A percentile compares a stretch with the other conserved stretches of the same genome.
Evolutionary conservation across 1,139 yeast species (phyloP).

Genomic region (Sugiyamaella sp.): DNA sequence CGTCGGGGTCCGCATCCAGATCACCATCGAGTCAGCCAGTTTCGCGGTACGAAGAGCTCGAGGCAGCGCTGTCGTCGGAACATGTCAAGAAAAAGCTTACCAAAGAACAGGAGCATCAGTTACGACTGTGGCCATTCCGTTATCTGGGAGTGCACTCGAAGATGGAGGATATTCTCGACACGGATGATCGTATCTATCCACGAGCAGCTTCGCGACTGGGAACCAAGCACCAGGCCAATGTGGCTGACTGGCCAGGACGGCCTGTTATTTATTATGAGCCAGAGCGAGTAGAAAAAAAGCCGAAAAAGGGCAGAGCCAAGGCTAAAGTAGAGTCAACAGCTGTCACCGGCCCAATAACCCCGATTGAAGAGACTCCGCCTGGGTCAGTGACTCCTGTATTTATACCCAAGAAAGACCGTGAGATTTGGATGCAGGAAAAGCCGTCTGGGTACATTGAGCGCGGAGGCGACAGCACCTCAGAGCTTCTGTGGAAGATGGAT

Average conservation of each 20-base stretch:
- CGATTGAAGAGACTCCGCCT: slow-evolving; percentile 37
- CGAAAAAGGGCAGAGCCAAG: slow-evolving; percentile 26
- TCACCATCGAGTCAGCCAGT: slow-evolving; percentile 32
- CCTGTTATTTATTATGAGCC: slow-evolving; percentile 69
- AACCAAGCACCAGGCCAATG: slow-evolving; percentile 69
- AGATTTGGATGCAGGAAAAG: slow-evolving; percentile 76
- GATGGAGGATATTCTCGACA: slow-evolving; percentile 76
- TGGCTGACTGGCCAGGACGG: slow-evolving; percentile 69
- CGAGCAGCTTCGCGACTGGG: slow-evolving; percentile 81
- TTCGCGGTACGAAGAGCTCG: slow-evolving; percentile 67
- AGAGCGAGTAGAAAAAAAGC: slow-evolving; percentile 29
- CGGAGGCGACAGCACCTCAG: slow-evolving; percentile 74
- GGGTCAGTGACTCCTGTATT: slow-evolving; percentile 47
- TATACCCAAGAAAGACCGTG: slow-evolving; percentile 52
- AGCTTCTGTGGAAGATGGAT: slow-evolving; percentile 63
- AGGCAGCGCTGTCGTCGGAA: slow-evolving; percentile 44
- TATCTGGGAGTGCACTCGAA: slow-evolving; percentile 78
- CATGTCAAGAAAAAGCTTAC: slow-evolving; percentile 38
- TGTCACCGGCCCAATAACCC: slow-evolving; percentile 31
- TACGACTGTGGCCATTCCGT: slow-evolving; percentile 67
- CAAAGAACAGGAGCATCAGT: slow-evolving; percentile 38
- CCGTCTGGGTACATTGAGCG: slow-evolving; percentile 86
- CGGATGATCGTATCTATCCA: slow-evolving; percentile 81
- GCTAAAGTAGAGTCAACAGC: slow-evolving; percentile 4
- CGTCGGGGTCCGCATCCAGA: slow-evolving; percentile 9